Evolutionary conservation across 2,329 filamentous ascomycete species (phyloP).

Genomic region (Teratosphaeria epicoccoides): DNA sequence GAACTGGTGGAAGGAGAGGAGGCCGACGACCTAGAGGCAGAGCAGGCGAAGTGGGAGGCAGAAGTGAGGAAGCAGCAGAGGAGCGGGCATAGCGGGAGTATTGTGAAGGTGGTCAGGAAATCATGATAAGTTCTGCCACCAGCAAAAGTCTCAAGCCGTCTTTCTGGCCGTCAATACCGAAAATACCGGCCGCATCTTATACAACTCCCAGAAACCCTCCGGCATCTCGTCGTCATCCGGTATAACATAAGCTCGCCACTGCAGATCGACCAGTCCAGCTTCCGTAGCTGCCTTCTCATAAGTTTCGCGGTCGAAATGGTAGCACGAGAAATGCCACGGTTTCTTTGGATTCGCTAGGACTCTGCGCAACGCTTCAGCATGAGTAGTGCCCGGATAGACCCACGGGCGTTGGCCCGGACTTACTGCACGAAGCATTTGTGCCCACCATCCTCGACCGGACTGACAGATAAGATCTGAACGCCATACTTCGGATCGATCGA

Average conservation of each 20-base stretch:
- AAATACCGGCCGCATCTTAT: slow-evolving; percentile 6
- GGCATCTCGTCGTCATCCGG: slow-evolving; percentile 4
- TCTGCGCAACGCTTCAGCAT: neutral
- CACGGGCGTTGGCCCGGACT: neutral
- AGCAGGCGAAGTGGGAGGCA: slow-evolving; percentile 22
- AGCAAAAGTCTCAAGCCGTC: neutral
- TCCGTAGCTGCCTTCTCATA: slow-evolving; percentile 9
- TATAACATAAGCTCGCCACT: slow-evolving; percentile 7
- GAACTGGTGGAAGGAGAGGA: slow-evolving; percentile 11
- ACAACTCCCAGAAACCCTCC: slow-evolving; percentile 9
- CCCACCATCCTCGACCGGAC: neutral
- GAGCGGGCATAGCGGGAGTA: slow-evolving; percentile 1
- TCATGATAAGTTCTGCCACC: neutral
- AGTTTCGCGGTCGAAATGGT: neutral
- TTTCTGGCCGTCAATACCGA: slow-evolving; percentile 3
- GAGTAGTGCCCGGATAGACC: neutral
- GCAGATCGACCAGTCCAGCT: slow-evolving; percentile 5
- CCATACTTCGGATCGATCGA: neutral
- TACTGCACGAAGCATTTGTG: neutral
- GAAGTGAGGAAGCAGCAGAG: slow-evolving; percentile 9
- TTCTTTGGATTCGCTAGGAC: neutral
- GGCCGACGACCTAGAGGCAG: slow-evolving; percentile 18
- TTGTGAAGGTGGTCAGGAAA: slow-evolving; percentile 15
- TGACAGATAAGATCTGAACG: neutral
- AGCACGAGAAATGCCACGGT: neutral